Base-by-base conservation (phyloP, 106 monocot species). In the Acorus calamus region DNA sequence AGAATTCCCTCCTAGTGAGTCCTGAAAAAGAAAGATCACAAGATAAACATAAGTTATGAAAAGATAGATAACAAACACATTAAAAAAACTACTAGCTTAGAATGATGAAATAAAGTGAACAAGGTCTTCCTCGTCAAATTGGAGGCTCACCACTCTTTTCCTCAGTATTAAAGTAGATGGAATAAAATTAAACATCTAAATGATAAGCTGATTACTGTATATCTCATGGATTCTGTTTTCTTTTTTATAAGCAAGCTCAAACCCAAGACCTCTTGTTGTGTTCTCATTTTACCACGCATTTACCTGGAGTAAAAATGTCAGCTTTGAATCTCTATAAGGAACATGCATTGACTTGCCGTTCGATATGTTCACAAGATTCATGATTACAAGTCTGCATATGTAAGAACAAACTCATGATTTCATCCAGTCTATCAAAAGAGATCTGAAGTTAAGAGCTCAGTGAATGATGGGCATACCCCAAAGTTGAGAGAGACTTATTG, bases 291-390 rank as follows among this genome's bases (percentile, higher is more conserved):
- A 28, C 28, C 28, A 28, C 28, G 28, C 28, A 28, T 12, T 47
- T 81, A 91, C 94, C 90, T 96, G 94, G 59, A 96, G 85, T 69
- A 96, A 83, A 79, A 96, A 96, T 14, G 94, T 96, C 71, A 96
- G 59, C 74, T 96, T 96, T 71, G 94, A 96, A 82, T 96, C 94
- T 62, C 94, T 72, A 63, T 96, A 96, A 49, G 94, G 94, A 61
- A 96, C 78, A 73, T 96, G 94, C 28, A 65, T 47, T 61, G 90
- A 68, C 68, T 91, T 96, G 60, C 87, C 83, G 59, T 74, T 87
- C 14, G 87, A 86, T 14, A 70, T 76, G 52, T 76, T 61, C 49
- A 87, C 84, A 61, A 96, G 90, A 68, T 96, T 96, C 87, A 91
- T 90, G 69, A 96, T 96, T 11, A 96, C 94, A 71, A 96, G 94